Conservation (phyloP, 148 eudicot species). For the Camellia sinensis region DNA sequence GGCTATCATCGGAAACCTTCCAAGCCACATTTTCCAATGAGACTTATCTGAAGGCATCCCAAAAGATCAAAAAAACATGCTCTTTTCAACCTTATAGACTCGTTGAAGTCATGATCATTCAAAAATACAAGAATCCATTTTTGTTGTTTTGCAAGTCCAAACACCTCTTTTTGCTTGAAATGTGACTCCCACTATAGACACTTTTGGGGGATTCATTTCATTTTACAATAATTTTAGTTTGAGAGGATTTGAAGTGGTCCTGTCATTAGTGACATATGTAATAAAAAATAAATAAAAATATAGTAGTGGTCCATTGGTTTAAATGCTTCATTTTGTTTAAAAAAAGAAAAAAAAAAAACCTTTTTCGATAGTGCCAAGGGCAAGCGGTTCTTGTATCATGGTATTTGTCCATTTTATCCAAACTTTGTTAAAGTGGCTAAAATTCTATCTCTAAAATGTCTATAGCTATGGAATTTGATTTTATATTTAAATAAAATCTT, state of each 20-base stretch:
- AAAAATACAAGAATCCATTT: constrained; percentile 23
- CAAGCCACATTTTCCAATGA: constrained; percentile 14
- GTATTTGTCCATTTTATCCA: too few species aligned
- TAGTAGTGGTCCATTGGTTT: background rate
- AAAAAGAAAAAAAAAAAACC: background rate
- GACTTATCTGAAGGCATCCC: background rate
- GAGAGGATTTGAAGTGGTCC: constrained; percentile 16
- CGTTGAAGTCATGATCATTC: constrained; percentile 24
- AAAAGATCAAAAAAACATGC: constrained; percentile 7
- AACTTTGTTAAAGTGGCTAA: too few species aligned
- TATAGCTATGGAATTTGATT: too few species aligned
- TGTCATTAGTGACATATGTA: background rate
- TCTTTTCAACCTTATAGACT: background rate
- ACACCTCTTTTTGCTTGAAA: constrained; percentile 14
- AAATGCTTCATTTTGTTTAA: background rate
- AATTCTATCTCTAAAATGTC: too few species aligned
- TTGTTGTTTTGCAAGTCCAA: constrained; percentile 13
- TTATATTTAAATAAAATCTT: too few species aligned
- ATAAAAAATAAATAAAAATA: background rate
- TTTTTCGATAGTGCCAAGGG: background rate
- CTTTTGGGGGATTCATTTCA: constrained; percentile 20
- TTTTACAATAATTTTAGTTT: background rate
- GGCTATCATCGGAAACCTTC: background rate
- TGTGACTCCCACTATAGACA: constrained; percentile 23
- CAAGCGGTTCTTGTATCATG: background rate